Percentiles rank a stretch among this genome's conserved stretches.
Evolutionary conservation across 2,329 filamentous ascomycete species (phyloP).

Genomic region (Calonectria hongkongensis): DNA sequence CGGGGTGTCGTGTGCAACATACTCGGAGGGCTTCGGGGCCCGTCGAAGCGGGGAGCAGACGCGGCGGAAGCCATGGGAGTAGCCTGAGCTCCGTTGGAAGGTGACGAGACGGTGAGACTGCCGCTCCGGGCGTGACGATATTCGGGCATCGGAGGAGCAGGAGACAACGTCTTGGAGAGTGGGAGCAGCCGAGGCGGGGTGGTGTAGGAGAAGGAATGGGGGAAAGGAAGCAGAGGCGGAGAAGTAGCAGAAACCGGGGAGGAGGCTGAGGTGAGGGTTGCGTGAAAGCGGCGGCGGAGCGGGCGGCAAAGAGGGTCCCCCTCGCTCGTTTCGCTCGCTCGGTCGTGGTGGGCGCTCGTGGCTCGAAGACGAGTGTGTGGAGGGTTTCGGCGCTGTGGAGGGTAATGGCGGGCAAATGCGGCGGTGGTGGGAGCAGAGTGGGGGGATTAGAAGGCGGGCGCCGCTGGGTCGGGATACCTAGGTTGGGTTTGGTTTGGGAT

Average conservation of each 20-base stretch:
- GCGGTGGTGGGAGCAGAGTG: conserved; percentile 48
- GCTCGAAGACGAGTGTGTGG: conserved; percentile 47
- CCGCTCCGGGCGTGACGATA: conserved; percentile 75
- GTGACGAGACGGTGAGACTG: conserved; percentile 70
- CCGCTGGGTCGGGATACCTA: conserved; percentile 36
- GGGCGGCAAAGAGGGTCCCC: conserved; percentile 52
- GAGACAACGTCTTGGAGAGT: conserved; percentile 45
- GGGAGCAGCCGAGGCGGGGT: conserved; percentile 46
- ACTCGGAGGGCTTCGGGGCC: conserved; percentile 79
- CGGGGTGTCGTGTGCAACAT: conserved; percentile 57
- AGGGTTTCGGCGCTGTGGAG: conserved; percentile 43
- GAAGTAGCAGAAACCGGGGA: conserved; percentile 41
- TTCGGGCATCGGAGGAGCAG: conserved; percentile 65
- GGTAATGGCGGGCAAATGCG: conserved; percentile 50
- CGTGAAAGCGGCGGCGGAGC: conserved; percentile 54
- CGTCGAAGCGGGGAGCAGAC: conserved; percentile 69
- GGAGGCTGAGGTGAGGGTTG: conserved; percentile 47
- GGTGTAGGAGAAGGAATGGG: conserved; percentile 40
- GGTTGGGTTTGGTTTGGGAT: conserved; percentile 25
- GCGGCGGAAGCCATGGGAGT: conserved; percentile 54
- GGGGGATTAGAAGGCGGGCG: conserved; percentile 36
- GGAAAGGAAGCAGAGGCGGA: conserved; percentile 40
- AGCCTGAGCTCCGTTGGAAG: conserved; percentile 57
- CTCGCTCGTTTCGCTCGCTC: conserved; percentile 30
- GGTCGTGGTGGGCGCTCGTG: conserved; percentile 42